A percentile compares a stretch with the other conserved stretches of the same genome.
Conservation (phyloP, 139 green algal genomes). For the Coccomyxa sp. region DNA sequence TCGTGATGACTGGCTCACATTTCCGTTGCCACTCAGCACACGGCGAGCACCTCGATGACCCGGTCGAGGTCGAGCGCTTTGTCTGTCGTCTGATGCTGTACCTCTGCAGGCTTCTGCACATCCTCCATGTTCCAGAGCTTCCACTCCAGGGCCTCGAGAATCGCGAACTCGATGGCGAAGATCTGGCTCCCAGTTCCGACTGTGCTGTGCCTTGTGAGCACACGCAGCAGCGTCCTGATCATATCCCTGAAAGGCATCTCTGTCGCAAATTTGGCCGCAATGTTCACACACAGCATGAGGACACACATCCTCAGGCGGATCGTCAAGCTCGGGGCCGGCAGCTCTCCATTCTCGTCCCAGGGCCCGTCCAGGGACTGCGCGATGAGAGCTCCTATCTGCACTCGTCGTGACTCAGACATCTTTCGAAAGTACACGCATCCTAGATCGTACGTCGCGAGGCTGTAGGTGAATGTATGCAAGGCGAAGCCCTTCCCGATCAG, state of each 20-base stretch:
- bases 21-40: not conserved
- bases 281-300: not conserved
- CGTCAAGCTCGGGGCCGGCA: not conserved
- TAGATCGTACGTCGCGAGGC: not conserved
- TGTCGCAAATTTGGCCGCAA: not conserved
- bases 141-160: not conserved
- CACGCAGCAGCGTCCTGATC: not conserved
- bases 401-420: not conserved
- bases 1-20: not conserved
- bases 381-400: not conserved
- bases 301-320: not conserved
- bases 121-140: not conserved
- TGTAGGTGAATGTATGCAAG: not conserved
- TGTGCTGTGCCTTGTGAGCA: not conserved
- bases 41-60: not conserved
- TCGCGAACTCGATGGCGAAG: not conserved
- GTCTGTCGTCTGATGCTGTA: not conserved
- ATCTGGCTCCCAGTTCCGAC: not conserved
- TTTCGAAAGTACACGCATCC: not conserved
- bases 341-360: not conserved
- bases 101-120: not conserved
- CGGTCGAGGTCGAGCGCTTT: not conserved
- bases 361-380: not conserved
- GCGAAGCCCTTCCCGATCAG: not conserved
- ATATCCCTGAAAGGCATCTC: not conserved